These are phyloP conservation scores for Lyophyllum decastes DNA, from an alignment of 768 basidiomycete species.

Conservation along the genomic window DNA sequence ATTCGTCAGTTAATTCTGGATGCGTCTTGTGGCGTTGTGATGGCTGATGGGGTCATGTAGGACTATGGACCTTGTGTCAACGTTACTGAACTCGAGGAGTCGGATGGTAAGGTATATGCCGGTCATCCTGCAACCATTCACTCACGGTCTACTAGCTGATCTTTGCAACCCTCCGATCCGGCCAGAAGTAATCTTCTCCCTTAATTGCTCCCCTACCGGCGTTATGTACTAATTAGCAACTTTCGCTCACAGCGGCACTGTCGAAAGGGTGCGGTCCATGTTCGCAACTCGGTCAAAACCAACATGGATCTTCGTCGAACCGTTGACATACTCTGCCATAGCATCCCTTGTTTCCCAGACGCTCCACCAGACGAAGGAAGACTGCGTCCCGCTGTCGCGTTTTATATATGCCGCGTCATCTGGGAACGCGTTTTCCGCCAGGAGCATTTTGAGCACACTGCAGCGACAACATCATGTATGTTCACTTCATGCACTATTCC, in stretches of 20 bases:
- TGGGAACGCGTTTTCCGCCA: conserved; percentile 71
- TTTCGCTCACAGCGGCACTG: conserved; percentile 34
- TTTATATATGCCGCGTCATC: conserved; percentile 59
- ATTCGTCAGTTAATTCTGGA: conserved; percentile 45
- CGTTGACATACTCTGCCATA: conserved; percentile 57
- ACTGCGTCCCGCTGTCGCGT: conserved; percentile 52
- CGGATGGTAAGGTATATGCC: conserved; percentile 50
- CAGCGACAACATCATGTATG: conserved; percentile 65
- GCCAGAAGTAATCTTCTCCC: conserved; percentile 44
- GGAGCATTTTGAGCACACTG: conserved; percentile 63
- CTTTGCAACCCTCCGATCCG: conserved; percentile 62
- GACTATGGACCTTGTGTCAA: conserved; percentile 65
- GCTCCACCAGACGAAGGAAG: conserved; percentile 58
- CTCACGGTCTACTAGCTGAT: conserved; percentile 46
- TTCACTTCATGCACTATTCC: conserved; percentile 8
- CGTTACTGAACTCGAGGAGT: conserved; percentile 64
- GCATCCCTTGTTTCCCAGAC: conserved; percentile 63
- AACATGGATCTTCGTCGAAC: conserved; percentile 70
- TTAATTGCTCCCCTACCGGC: conserved; percentile 1
- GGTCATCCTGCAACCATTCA: background rate
- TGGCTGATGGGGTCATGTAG: conserved; percentile 31
- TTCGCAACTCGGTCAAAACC: conserved; percentile 58
- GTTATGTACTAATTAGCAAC: background rate
- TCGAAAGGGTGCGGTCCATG: conserved; percentile 56
- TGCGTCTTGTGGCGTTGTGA: background rate